Percentiles rank a stretch among this genome's conserved stretches.
Conservation (phyloP, 176 grass and related monocot genomes). For the Carex pumila region DNA sequence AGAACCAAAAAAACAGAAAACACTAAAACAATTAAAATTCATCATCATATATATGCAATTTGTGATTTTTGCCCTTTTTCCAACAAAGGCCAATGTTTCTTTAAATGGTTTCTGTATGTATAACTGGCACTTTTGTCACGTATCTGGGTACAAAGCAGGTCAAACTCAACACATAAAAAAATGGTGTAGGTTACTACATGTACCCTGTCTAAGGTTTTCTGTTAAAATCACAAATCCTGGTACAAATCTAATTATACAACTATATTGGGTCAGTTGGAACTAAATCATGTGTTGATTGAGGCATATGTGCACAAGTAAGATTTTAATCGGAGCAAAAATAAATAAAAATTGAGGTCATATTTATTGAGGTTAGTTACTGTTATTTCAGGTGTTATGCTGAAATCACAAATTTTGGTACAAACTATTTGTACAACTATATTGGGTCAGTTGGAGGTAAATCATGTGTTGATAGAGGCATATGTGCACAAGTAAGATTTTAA, state of each 20-base stretch:
- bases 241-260: background rate
- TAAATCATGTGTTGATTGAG: background rate
- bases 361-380: background rate
- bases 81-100: background rate
- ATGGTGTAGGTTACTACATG: background rate
- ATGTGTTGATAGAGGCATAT: background rate
- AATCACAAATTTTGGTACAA: background rate
- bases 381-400: background rate
- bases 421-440: background rate
- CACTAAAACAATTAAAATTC: background rate
- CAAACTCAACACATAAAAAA: background rate
- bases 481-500: constrained; percentile 16
- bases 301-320: constrained; percentile 12
- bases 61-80: background rate
- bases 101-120: background rate
- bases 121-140: background rate
- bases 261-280: background rate
- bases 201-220: background rate
- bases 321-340: constrained; percentile 1
- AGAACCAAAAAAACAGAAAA: background rate
- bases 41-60: background rate
- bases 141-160: background rate
- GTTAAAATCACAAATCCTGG: background rate
- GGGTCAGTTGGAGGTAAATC: background rate
- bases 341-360: background rate